Conservation (phyloP, 2,329 filamentous ascomycete species). For the Teratosphaeriaceae sp. region DNA sequence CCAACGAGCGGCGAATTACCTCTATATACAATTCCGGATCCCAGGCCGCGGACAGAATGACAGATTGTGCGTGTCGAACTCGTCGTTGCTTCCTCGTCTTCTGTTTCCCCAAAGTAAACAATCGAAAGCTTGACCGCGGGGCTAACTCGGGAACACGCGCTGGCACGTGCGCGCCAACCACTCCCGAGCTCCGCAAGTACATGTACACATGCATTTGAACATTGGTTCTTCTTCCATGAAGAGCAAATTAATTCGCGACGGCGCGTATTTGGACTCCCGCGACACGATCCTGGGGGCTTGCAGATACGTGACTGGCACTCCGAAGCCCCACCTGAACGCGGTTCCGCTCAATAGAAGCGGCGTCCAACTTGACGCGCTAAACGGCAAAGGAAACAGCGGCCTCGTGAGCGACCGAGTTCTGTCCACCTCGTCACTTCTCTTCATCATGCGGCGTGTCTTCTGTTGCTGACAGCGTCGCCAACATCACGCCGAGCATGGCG, state of each 20-base stretch:
- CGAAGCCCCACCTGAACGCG: no score
- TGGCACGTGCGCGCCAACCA: background rate
- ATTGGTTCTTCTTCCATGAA: no score
- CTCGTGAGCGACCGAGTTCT: background rate
- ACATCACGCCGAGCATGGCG: slow-evolving; percentile 10
- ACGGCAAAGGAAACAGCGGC: background rate
- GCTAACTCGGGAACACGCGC: no score
- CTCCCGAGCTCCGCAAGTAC: background rate
- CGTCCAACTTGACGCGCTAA: no score
- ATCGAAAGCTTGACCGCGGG: background rate
- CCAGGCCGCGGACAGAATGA: background rate
- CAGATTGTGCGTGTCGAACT: background rate
- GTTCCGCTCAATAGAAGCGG: no score
- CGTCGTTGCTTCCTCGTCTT: slow-evolving; percentile 8
- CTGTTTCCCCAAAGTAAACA: background rate
- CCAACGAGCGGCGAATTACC: no score
- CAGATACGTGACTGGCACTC: no score
- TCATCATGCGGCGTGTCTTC: slow-evolving; percentile 5
- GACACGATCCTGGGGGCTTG: no score
- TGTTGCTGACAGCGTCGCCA: background rate
- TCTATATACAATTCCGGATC: slow-evolving; percentile 1
- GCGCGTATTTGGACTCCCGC: no score
- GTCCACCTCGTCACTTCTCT: background rate
- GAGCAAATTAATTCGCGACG: no score
- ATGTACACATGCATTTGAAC: no score